These are phyloP conservation scores for Debaryomyces subglobosus DNA, from an alignment of 1,139 yeast genomes.

Conservation along the genomic window DNA sequence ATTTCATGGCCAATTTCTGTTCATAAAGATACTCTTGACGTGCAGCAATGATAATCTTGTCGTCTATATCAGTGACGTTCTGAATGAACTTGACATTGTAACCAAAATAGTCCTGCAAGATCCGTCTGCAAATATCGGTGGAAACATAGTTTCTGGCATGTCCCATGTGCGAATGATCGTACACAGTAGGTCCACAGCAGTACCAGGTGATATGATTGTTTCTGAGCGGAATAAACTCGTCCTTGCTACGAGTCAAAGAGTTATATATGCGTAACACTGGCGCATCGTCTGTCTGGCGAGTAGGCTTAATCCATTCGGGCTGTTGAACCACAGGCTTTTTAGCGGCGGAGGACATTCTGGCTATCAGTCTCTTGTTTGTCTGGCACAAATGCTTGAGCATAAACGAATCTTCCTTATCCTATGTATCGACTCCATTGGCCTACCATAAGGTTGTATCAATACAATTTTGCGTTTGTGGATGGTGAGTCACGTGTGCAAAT, in stretches of 20 bases:
- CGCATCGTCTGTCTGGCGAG: conserved; percentile 13
- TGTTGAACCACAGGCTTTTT: conserved; percentile 36
- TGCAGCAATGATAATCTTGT: conserved; percentile 91
- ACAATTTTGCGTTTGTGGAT: not conserved
- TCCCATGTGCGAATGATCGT: conserved; percentile 98
- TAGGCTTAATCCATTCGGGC: conserved; percentile 45
- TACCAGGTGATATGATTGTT: conserved; percentile 84
- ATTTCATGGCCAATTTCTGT: conserved; percentile 45
- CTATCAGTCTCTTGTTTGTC: conserved; percentile 7
- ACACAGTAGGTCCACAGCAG: conserved; percentile 99
- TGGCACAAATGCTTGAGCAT: conserved; percentile 11
- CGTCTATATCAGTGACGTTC: conserved; percentile 97
- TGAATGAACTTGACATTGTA: conserved; percentile 86
- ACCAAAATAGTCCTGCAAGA: conserved; percentile 87
- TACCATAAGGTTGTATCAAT: not conserved
- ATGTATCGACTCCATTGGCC: not conserved
- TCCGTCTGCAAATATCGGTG: conserved; percentile 87
- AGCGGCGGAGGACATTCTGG: conserved; percentile 26
- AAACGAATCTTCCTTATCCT: conserved; percentile 3
- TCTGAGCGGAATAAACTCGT: conserved; percentile 67
- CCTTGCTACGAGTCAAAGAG: conserved; percentile 81
- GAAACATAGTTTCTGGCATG: conserved; percentile 97
- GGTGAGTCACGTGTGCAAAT: not conserved
- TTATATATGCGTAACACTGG: conserved; percentile 56
- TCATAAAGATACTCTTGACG: conserved; percentile 85